These are phyloP conservation scores for Calonectria pseudoturangicola DNA, from an alignment of 2,329 filamentous ascomycete species.

Conservation along the genomic window DNA sequence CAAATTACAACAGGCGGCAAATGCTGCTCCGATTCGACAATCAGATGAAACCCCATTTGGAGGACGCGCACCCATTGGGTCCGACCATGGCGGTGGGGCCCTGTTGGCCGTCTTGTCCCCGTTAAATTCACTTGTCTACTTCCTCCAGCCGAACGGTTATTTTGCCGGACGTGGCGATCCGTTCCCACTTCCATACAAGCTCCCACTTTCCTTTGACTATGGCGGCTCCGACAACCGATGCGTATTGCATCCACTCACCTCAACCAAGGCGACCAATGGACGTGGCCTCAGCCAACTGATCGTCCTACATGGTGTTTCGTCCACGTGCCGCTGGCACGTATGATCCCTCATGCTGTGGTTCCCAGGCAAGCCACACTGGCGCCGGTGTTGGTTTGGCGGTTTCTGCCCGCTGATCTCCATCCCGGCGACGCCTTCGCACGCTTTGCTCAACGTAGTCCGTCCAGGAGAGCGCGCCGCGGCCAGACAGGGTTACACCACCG, in stretches of 20 bases:
- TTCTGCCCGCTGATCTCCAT: constrained; percentile 34
- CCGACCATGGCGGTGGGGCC: constrained; percentile 22
- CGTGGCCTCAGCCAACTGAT: constrained; percentile 25
- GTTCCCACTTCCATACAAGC: constrained; percentile 28
- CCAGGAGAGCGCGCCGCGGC: constrained; percentile 1
- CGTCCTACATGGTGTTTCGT: constrained; percentile 25
- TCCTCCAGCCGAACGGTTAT: constrained; percentile 41
- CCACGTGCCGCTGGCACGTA: constrained; percentile 41
- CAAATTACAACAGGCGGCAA: constrained; percentile 25
- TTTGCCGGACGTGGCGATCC: constrained; percentile 32
- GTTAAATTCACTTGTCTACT: constrained; percentile 29
- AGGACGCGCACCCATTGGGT: constrained; percentile 29
- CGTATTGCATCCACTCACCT: constrained; percentile 30
- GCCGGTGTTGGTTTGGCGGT: constrained; percentile 34
- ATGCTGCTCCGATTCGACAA: constrained; percentile 21
- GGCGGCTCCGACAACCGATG: constrained; percentile 29
- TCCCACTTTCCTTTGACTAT: constrained; percentile 27
- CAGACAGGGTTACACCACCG: neutral
- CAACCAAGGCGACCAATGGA: constrained; percentile 22
- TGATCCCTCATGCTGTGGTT: constrained; percentile 35
- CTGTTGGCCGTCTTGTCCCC: constrained; percentile 25
- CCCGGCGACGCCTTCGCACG: constrained; percentile 18
- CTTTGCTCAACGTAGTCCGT: constrained; percentile 1
- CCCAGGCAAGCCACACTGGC: constrained; percentile 38
- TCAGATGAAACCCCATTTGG: constrained; percentile 26